These are phyloP conservation scores for Sordariomycetes sp. DNA, from an alignment of 2,329 filamentous ascomycete species.

Conservation along the genomic window DNA sequence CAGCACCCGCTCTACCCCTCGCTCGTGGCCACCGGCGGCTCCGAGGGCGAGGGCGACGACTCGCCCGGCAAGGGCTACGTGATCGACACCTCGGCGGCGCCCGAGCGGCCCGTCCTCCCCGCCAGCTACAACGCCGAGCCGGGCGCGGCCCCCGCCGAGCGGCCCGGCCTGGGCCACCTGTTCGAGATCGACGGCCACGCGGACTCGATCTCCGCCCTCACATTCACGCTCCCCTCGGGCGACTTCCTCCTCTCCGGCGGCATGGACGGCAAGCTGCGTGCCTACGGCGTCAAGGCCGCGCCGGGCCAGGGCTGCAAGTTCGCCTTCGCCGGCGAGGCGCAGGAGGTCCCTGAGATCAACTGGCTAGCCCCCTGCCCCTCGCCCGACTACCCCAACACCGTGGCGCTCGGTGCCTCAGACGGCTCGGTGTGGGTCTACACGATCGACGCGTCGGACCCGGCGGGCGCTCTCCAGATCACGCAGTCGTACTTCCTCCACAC, in stretches of 20 bases:
- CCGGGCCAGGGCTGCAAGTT: constrained; percentile 35
- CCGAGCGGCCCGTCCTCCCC: constrained; percentile 59
- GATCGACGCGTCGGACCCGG: constrained; percentile 55
- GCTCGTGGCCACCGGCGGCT: constrained; percentile 79
- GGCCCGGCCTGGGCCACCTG: constrained; percentile 46
- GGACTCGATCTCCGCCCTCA: constrained; percentile 79
- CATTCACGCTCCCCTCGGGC: constrained; percentile 74
- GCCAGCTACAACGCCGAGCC: constrained; percentile 57
- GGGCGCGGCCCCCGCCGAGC: constrained; percentile 44
- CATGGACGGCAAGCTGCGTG: constrained; percentile 71
- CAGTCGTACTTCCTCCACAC: constrained; percentile 92
- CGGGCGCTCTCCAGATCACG: constrained; percentile 62
- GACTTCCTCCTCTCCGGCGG: constrained; percentile 81
- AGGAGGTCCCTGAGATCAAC: constrained; percentile 92
- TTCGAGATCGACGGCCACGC: constrained; percentile 79
- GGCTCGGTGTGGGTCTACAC: constrained; percentile 94
- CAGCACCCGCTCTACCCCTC: constrained; percentile 73
- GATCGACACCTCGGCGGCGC: constrained; percentile 61
- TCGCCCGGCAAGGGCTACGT: constrained; percentile 74
- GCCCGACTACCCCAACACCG: constrained; percentile 59
- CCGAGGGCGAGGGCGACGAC: constrained; percentile 46
- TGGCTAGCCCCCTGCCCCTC: constrained; percentile 75
- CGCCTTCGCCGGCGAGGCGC: constrained; percentile 62
- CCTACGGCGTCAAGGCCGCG: constrained; percentile 46
- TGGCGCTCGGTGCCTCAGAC: constrained; percentile 82